Conservation (phyloP, 2,329 filamentous ascomycete species). For the Xylariaceae sp. region DNA sequence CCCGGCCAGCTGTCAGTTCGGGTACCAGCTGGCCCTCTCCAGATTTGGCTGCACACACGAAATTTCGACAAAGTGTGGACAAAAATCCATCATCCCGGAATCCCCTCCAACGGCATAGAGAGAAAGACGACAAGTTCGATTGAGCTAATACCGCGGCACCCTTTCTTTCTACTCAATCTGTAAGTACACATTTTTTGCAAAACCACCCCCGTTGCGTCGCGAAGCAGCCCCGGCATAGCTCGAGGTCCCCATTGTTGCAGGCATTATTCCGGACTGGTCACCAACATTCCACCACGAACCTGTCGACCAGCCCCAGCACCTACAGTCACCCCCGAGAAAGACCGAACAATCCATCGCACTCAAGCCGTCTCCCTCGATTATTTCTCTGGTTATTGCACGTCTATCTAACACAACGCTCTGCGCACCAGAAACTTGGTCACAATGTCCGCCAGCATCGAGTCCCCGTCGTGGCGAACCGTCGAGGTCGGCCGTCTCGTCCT, state of each 20-base stretch:
- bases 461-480: conserved; percentile 88
- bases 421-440: conserved; percentile 10
- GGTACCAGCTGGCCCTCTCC: conserved; percentile 9
- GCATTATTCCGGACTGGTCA: too few species aligned
- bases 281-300: too few species aligned
- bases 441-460: conserved; percentile 62
- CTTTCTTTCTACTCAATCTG: conserved; percentile 16
- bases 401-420: conserved; percentile 16
- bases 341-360: too few species aligned
- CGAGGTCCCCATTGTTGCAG: background rate
- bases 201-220: background rate
- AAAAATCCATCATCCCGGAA: conserved; percentile 19
- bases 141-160: conserved; percentile 15
- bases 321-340: too few species aligned
- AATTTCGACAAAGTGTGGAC: conserved; percentile 20
- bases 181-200: too few species aligned
- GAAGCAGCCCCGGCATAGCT: background rate
- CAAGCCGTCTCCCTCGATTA: too few species aligned
- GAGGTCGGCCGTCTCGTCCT: conserved; percentile 97
- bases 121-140: conserved; percentile 14
- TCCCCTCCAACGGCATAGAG: conserved; percentile 20
- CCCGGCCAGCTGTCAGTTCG: conserved; percentile 10
- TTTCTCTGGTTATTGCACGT: conserved; percentile 1
- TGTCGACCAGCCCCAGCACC: too few species aligned
- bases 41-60: conserved; percentile 21